phyloP scores from a whole-genome alignment of 2,329 filamentous ascomycete species.

The Pseudocercospora fijiensis region DNA sequence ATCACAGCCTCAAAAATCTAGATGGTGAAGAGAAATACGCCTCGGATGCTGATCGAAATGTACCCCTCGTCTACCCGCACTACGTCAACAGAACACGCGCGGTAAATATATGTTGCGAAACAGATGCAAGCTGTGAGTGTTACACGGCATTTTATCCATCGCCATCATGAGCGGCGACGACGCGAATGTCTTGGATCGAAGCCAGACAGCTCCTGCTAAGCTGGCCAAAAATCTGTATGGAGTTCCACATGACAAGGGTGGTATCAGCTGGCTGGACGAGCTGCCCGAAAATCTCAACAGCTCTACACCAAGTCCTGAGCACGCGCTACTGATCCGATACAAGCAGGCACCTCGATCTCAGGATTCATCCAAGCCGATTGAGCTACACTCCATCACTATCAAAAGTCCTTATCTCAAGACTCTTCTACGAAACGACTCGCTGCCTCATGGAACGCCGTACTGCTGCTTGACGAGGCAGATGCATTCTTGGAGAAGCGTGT shows the following conservation, averaged over 20 bases:
- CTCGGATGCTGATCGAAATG: neutral
- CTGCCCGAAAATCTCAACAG: conserved; percentile 13
- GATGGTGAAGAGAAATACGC: neutral
- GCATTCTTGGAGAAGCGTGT: conserved; percentile 36
- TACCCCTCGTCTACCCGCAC: neutral
- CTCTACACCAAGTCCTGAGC: conserved; percentile 6
- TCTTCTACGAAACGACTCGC: conserved; percentile 20
- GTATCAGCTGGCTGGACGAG: conserved; percentile 16
- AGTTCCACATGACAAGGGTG: conserved; percentile 21
- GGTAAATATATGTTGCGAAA: neutral
- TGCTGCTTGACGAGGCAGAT: conserved; percentile 45
- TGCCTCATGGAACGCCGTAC: conserved; percentile 31
- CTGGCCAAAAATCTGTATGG: conserved; percentile 22
- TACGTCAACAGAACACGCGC: neutral
- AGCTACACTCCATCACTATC: conserved; percentile 18
- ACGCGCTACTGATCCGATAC: conserved; percentile 20
- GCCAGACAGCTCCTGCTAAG: neutral
- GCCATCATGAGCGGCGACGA: neutral
- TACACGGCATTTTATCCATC: neutral
- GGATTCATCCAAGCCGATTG: conserved; percentile 10
- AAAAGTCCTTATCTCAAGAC: conserved; percentile 20
- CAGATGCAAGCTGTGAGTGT: neutral
- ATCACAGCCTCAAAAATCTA: neutral
- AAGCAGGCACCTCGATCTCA: conserved; percentile 12
- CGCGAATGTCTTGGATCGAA: neutral